Base-by-base conservation (phyloP, 169 alveolate genomes). In the Cryptosporidium muris region DNA sequence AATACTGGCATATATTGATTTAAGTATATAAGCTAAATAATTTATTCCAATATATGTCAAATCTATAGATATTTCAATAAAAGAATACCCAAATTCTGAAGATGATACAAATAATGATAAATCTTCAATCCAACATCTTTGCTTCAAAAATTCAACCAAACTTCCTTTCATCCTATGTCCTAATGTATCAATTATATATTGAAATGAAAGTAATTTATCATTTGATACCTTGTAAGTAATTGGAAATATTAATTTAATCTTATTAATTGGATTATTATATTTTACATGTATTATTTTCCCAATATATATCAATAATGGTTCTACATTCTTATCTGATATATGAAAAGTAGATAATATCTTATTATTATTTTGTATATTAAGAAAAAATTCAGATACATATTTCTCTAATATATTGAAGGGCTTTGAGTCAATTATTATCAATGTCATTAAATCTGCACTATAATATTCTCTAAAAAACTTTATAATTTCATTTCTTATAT, bases 391-490 rank as follows among this genome's bases (percentile, higher is more conserved):
- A 12, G 37, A 16, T 12, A 63, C 85, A 43, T 58, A 56, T 3
- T 60, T 4, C 2, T 16, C 47, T 5, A 74, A 54, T 60, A 58
- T 68, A 48, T 91, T 92, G 38, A 93, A 38, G 6, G 85, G 52
- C 2, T 89, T 88, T 63, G 81, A 89, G 25, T 93, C 89, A 34
- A 85, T 82, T 42, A 93, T 45, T 37, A 85, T 89, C 14, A 93
- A 65, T 64, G 66, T 45, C 96, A 93, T 93, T 7, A 90, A 58
- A 62, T 93, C 90, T 43, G 92, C 80, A 43, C 94, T 81, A 65
- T 93, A 93, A 63, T 90, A 81, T 37, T 82, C 89, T n/a, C 81
- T 64, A 81, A 89, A 88, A 63, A 90, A 91, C 7, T 81, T 64
- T 3, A 91, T 63, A 36, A 91, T 80, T 40, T 80, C 90, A 25